phyloP scores from a whole-genome alignment of 306 rosid genomes.

The Bauhinia variegata region DNA sequence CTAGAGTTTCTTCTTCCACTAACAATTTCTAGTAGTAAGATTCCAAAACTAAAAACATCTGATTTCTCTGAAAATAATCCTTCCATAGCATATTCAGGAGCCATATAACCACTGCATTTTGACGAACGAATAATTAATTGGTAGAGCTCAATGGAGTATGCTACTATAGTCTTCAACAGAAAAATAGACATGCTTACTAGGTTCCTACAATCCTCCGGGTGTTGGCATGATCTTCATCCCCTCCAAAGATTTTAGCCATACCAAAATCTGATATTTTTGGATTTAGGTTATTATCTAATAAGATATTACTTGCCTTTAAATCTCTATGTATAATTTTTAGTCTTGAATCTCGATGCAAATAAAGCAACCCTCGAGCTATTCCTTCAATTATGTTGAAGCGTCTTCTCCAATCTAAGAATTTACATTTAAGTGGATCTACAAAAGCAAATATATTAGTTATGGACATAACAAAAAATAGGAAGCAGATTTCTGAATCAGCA shows the following conservation, averaged over 20 bases:
- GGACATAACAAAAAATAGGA: background rate
- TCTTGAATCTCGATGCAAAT: constrained; percentile 42
- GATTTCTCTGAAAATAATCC: constrained; percentile 7
- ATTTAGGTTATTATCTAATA: constrained; percentile 29
- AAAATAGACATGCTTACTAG: background rate
- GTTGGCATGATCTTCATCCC: constrained; percentile 32
- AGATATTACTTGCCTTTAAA: constrained; percentile 36
- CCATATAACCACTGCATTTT: constrained; percentile 11
- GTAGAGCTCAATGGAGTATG: background rate
- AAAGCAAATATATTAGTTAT: background rate
- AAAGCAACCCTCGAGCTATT: constrained; percentile 38
- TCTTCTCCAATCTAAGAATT: constrained; percentile 31
- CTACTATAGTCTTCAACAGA: background rate
- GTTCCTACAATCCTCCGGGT: constrained; percentile 34
- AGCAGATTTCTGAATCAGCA: background rate
- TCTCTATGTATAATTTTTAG: constrained; percentile 36
- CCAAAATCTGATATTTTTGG: constrained; percentile 45
- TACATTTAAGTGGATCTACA: constrained; percentile 8
- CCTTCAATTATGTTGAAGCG: constrained; percentile 36
- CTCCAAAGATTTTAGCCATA: constrained; percentile 46
- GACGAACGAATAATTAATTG: too few species aligned
- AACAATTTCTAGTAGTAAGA: constrained; percentile 9
- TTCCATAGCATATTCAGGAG: constrained; percentile 11
- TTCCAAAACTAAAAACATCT: background rate
- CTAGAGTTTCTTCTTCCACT: constrained; percentile 15